Conservation (phyloP, 345 rosid species). For the Luvunga scandens region DNA sequence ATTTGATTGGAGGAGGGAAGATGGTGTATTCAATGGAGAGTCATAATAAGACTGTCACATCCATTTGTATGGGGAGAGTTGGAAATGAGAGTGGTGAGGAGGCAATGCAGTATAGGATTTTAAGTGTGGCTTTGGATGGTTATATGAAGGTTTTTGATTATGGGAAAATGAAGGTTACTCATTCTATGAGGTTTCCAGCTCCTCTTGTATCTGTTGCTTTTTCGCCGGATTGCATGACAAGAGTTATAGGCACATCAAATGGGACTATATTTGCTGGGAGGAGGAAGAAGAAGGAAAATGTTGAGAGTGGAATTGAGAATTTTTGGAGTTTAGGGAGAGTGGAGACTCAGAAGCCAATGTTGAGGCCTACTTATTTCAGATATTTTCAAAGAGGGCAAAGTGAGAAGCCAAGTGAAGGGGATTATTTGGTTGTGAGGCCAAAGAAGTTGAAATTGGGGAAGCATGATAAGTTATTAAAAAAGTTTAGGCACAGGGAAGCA, state of each 20-base stretch:
- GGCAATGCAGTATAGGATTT: slow-evolving; percentile 48
- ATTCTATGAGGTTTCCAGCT: slow-evolving; percentile 89
- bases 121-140: slow-evolving; percentile 87
- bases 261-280: slow-evolving; percentile 73
- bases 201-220: slow-evolving; percentile 70
- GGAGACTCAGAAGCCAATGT: slow-evolving; percentile 40
- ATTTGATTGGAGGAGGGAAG: slow-evolving; percentile 79
- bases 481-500: slow-evolving; percentile 89
- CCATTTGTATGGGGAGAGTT: slow-evolving; percentile 56
- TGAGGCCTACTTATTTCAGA: slow-evolving; percentile 62
- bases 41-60: slow-evolving; percentile 91
- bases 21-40: slow-evolving; percentile 83
- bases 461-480: slow-evolving; percentile 82
- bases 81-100: slow-evolving; percentile 41
- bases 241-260: slow-evolving; percentile 73
- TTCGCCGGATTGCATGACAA: slow-evolving; percentile 53
- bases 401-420: slow-evolving; percentile 70
- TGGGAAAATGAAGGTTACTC: slow-evolving; percentile 68
- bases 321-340: slow-evolving; percentile 37
- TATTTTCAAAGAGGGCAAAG: slow-evolving; percentile 83
- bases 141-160: slow-evolving; percentile 92
- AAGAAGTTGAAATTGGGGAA: slow-evolving; percentile 75
- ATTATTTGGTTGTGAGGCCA: slow-evolving; percentile 58
- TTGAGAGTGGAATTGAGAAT: slow-evolving; percentile 28
- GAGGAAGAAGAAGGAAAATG: slow-evolving; percentile 56